Conservation (phyloP, 139 green algal species). For the Trebouxia sp. region DNA sequence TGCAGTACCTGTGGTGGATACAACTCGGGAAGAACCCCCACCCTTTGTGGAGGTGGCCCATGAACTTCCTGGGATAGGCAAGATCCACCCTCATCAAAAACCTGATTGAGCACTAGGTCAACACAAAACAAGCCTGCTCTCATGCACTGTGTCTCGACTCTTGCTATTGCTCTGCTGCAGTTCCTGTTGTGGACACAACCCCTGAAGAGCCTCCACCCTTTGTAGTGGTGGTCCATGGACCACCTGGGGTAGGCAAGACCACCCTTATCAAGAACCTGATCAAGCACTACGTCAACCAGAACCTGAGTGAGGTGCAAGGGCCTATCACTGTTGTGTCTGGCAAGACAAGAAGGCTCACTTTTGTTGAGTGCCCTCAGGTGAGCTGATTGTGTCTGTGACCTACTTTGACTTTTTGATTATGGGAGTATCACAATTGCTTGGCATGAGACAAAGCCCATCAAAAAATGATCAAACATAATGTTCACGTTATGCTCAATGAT, state of each 20-base stretch:
- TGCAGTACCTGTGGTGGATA: conserved; percentile 75
- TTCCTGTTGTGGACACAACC: conserved; percentile 67
- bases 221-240: conserved; percentile 94
- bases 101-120: conserved; percentile 95
- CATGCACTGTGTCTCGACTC: not conserved
- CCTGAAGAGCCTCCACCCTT: conserved; percentile 88
- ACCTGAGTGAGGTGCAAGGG: conserved; percentile 81
- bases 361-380: conserved; percentile 89
- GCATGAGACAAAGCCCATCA: not conserved
- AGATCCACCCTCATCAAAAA: conserved; percentile 92
- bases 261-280: conserved; percentile 92
- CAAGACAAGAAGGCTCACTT: conserved; percentile 91
- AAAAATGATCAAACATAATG: not conserved
- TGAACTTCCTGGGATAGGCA: conserved; percentile 88
- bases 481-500: no score
- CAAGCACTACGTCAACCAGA: conserved; percentile 97
- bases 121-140: no score
- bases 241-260: conserved; percentile 90
- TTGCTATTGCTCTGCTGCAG: conserved; percentile 43
- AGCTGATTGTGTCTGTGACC: not conserved
- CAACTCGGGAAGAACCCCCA: conserved; percentile 72
- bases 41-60: conserved; percentile 95
- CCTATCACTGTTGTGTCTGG: conserved; percentile 93
- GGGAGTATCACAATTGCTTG: not conserved
- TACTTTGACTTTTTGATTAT: no score